phyloP scores from a whole-genome alignment of 164 flowering plant genomes.

The Houttuynia cordata region DNA sequence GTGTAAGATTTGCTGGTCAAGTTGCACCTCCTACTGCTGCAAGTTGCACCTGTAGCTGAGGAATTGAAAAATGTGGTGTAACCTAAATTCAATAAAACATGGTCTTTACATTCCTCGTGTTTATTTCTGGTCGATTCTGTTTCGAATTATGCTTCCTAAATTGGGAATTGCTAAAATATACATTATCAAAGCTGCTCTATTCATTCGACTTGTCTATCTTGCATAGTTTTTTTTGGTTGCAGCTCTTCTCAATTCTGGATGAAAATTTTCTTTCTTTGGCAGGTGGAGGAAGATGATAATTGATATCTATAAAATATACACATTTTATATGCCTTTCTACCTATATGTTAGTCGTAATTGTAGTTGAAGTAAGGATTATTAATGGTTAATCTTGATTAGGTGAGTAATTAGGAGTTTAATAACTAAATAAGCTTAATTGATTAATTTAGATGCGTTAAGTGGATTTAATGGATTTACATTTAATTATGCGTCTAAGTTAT shows the following conservation, averaged over 20 bases:
- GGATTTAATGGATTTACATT: too few relatives aligned
- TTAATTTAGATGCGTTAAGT: too few relatives aligned
- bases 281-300: slow-evolving; percentile 56
- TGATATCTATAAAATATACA: too few relatives aligned
- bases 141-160: background rate
- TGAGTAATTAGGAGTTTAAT: too few relatives aligned
- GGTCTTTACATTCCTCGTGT: slow-evolving; percentile 17
- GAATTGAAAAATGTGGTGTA: background rate
- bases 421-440: too few relatives aligned
- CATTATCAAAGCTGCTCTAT: background rate
- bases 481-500: too few relatives aligned
- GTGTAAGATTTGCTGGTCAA: slow-evolving; percentile 45
- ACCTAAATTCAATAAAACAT: background rate
- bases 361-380: too few relatives aligned
- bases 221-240: background rate
- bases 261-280: background rate
- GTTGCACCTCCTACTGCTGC: slow-evolving; percentile 28
- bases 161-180: background rate
- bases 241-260: background rate
- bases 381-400: too few relatives aligned
- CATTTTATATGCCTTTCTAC: too few relatives aligned
- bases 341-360: too few relatives aligned
- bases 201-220: background rate
- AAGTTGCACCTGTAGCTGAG: slow-evolving; percentile 38
- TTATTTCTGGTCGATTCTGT: background rate